Evolutionary conservation across 2,329 filamentous ascomycete genomes (phyloP), one percentile per base, ranked within the genome.

Genomic region (Trichophyton equinum): DNA sequence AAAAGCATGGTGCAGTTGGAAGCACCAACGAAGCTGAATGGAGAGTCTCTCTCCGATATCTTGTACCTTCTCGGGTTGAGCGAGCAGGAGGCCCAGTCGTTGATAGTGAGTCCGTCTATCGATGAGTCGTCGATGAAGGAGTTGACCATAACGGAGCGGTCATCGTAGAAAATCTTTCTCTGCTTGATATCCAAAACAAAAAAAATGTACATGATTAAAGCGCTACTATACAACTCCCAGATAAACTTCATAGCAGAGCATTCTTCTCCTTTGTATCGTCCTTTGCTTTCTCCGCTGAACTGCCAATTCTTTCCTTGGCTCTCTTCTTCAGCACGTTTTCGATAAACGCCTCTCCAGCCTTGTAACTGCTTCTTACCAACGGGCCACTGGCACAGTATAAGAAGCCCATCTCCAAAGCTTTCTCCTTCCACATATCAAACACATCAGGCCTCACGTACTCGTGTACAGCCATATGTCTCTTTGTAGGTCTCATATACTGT

Each of bases 401-500:
- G 81, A 99, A 99, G 56, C 94, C 94, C 85, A 97, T 84, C 64
- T 96, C 91, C 53, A 97, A 80, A 44, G 94, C 92, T 58, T 91
- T 84, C 76, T 90, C 84, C 63, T 88, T 84, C 94, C 94, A 99
- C 69, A 88, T 78, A 71, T 97, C 92, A 71, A 99, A 99, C 64
- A 86, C 85, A 64, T 88, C 89, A 0, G 94, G 94, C 0, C 91
- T 92, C 55, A 99, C 83, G 73, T 99, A 99, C 73, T 92, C 90
- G 70, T 95, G 88, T 36, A 99, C 94, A 74, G 95, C 87, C 84
- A 99, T 92, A 74, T 99, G 94, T 51, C 92, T 84, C 80, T 97
- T 99, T 3, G 94, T 99, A 1, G 94, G 94, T 9, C 92, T 89
- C 94, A 99, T 99, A 79, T 99, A 99, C 78, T 99, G 94, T n/a